Evolutionary conservation across 2,329 filamentous ascomycete genomes (phyloP).

Genomic region (Magnaporthiopsis rhizophila): DNA sequence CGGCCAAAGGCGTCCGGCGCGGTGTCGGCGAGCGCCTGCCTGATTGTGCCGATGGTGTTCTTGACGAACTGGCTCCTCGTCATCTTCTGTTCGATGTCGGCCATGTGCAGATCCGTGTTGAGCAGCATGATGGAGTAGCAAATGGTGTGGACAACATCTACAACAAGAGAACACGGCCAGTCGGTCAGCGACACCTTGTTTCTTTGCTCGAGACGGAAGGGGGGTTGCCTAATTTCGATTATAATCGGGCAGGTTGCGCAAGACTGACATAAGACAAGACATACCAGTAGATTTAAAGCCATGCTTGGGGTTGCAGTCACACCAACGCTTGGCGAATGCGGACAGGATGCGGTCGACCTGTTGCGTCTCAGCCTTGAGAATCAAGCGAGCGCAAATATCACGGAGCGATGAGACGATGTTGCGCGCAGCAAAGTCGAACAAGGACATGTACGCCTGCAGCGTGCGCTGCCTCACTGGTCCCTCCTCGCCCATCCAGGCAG

Average conservation of each 20-base stretch:
- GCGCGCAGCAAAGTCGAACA: constrained; percentile 77
- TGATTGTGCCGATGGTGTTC: constrained; percentile 89
- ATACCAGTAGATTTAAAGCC: constrained; percentile 83
- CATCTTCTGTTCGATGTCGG: constrained; percentile 96
- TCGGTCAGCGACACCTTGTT: not conserved
- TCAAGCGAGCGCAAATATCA: constrained; percentile 70
- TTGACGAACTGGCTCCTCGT: constrained; percentile 89
- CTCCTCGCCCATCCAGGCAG: constrained; percentile 81
- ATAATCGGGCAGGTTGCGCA: not conserved
- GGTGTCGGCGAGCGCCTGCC: constrained; percentile 66
- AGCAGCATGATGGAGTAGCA: constrained; percentile 92
- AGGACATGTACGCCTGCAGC: constrained; percentile 75
- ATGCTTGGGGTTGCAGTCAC: constrained; percentile 83
- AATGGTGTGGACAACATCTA: constrained; percentile 93
- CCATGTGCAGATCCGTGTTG: constrained; percentile 92
- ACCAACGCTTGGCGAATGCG: constrained; percentile 85
- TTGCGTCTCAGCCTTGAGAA: constrained; percentile 87
- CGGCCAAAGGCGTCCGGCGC: constrained; percentile 58
- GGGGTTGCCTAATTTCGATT: not conserved
- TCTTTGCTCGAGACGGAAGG: not conserved
- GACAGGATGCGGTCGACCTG: constrained; percentile 93
- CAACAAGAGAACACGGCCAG: constrained; percentile 1
- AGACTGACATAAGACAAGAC: constrained; percentile 26
- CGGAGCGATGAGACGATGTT: constrained; percentile 75
- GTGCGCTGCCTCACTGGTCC: constrained; percentile 50